phyloP scores from a whole-genome alignment of 495 filamentous ascomycete species.

The Penicillium salamii region DNA sequence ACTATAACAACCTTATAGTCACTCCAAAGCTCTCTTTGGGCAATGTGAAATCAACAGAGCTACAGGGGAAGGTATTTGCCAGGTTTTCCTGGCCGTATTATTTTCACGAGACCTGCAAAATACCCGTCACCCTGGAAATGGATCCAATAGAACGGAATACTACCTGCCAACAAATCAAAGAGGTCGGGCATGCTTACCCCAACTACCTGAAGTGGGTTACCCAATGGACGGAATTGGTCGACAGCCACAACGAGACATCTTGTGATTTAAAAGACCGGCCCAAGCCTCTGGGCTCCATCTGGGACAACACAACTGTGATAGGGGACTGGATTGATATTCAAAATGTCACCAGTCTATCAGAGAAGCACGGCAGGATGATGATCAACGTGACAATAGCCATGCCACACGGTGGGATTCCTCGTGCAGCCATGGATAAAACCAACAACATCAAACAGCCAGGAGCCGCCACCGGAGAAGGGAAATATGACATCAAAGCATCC shows the following conservation, averaged over 20 bases:
- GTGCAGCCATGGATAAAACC: slow-evolving; percentile 52
- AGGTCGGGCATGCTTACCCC: slow-evolving; percentile 59
- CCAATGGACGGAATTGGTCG: slow-evolving; percentile 46
- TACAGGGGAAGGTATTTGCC: slow-evolving; percentile 56
- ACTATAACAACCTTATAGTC: too few relatives aligned
- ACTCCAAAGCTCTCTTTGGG: slow-evolving; percentile 61
- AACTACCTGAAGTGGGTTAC: slow-evolving; percentile 47
- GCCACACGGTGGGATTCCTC: slow-evolving; percentile 65
- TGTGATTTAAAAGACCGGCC: slow-evolving; percentile 44
- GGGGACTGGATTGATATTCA: slow-evolving; percentile 57
- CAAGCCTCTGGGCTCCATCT: slow-evolving; percentile 51
- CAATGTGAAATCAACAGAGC: slow-evolving; percentile 31
- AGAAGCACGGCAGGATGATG: slow-evolving; percentile 48
- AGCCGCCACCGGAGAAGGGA: slow-evolving; percentile 61
- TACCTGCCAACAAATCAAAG: slow-evolving; percentile 63
- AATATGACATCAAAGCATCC: slow-evolving; percentile 61
- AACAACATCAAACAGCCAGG: slow-evolving; percentile 68
- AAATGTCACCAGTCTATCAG: slow-evolving; percentile 46
- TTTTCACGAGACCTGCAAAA: slow-evolving; percentile 51
- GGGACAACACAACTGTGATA: slow-evolving; percentile 63
- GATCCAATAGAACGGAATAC: slow-evolving; percentile 34
- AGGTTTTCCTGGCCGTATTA: slow-evolving; percentile 58
- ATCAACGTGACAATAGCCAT: slow-evolving; percentile 74
- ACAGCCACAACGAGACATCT: slow-evolving; percentile 33
- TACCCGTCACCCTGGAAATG: slow-evolving; percentile 45